These are phyloP conservation scores for Aschersonia sp. DNA, from an alignment of 2,329 filamentous ascomycete species.

Conservation along the genomic window DNA sequence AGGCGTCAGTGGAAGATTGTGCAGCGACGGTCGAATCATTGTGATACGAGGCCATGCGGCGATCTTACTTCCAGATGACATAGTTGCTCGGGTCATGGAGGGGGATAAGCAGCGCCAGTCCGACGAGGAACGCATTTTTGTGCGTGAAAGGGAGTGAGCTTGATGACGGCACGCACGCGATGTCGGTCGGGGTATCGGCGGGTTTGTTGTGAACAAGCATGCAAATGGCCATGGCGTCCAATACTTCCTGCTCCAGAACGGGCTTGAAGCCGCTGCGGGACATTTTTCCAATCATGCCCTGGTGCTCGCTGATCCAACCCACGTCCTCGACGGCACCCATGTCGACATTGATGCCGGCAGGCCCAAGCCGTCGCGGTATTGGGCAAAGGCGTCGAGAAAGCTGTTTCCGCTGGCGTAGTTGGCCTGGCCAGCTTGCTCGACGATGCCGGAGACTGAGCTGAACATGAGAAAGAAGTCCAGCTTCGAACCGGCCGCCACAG, in stretches of 20 bases:
- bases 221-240: no score
- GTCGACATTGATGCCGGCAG: not conserved
- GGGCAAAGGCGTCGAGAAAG: conserved; percentile 22
- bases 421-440: conserved; percentile 20
- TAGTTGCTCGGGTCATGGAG: not conserved
- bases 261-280: no score
- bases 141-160: no score
- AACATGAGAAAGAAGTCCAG: conserved; percentile 24
- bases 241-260: no score
- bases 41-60: conserved; percentile 9
- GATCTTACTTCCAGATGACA: not conserved
- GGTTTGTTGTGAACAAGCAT: no score
- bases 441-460: conserved; percentile 18
- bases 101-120: not conserved
- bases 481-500: not conserved
- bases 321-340: conserved; percentile 1
- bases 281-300: not conserved
- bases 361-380: conserved; percentile 9
- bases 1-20: not conserved
- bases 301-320: not conserved
- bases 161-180: no score
- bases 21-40: not conserved
- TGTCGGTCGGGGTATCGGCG: no score
- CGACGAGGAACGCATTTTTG: no score
- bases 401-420: conserved; percentile 27